Evolutionary conservation across 2,329 filamentous ascomycete genomes (phyloP).

Genomic region (Clarireedia paspali): DNA sequence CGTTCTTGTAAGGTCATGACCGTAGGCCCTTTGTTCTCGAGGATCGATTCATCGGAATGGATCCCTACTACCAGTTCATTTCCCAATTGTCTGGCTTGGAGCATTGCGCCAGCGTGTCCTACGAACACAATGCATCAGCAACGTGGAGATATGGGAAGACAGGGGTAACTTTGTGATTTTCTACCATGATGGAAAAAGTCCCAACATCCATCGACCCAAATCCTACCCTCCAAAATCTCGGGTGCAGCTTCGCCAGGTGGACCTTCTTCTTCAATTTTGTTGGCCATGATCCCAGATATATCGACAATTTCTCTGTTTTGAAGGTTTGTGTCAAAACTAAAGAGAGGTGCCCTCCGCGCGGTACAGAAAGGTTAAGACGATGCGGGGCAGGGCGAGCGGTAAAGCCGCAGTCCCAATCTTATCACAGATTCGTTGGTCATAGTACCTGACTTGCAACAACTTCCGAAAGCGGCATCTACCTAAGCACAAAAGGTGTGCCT

Average conservation of each 20-base stretch:
- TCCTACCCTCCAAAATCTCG: conserved; percentile 53
- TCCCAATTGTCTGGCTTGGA: conserved; percentile 89
- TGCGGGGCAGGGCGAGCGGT: background rate
- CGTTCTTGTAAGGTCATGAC: conserved; percentile 93
- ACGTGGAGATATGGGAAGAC: background rate
- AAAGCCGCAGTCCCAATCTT: background rate
- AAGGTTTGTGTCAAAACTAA: background rate
- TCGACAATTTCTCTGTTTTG: background rate
- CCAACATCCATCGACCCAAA: conserved; percentile 99
- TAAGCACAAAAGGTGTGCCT: background rate
- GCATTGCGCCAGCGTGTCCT: conserved; percentile 95
- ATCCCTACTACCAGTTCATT: conserved; percentile 85
- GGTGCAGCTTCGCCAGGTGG: conserved; percentile 26
- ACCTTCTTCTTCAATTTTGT: conserved; percentile 14
- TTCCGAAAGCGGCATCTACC: background rate
- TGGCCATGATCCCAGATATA: conserved; percentile 9
- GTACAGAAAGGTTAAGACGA: background rate
- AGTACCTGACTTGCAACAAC: background rate
- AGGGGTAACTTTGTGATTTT: background rate
- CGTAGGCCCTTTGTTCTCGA: conserved; percentile 94
- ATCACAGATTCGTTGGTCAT: background rate
- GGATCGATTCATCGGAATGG: conserved; percentile 90
- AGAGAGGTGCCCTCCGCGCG: background rate
- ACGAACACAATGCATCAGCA: conserved; percentile 6
- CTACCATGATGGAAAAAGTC: conserved; percentile 97